Evolutionary conservation across 1,284 basidiomycete genomes (phyloP), one percentile per base, ranked within the genome.

Genomic region (Caloboletus inedulis): DNA sequence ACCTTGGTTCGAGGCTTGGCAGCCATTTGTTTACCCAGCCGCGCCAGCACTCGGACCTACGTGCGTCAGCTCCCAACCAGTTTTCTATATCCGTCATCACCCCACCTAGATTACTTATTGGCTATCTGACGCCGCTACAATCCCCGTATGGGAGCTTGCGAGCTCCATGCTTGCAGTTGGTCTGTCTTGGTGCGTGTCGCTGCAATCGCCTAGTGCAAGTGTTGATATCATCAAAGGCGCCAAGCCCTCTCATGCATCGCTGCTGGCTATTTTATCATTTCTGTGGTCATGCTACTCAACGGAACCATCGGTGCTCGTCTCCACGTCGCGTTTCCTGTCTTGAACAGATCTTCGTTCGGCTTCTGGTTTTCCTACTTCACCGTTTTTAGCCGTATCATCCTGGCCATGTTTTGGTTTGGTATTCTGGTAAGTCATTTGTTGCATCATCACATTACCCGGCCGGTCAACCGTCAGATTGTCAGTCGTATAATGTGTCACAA

Each of bases 361-460:
- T 85, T 84, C 66, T 84, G 79, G 71, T 78, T 85, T 59, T 78
- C 77, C 57, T 79, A 81, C 59, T 84, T 83, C 62, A 79, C 79
- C 16, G 80, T 87, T 51, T 65, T 86, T 57, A 82, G 80, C 49
- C 77, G 85, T 21, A 74, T 81, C 53, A 68, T 83, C 18, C 74
- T 85, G 33, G 77, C 82, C 35, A 77, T 81, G 72, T 79, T 85
- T 69, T 85, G 84, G 84, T 79, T 81, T 36, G 77, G 76, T 21
- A 72, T 77, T 19, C 77, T 78, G 70, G 77, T 77, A 3, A 47
- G 7, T n/a, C 23, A 9, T 25, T 37, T 43, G n/a, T n/a, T n/a
- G n/a, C 23, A 10, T 45, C 16, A 2, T 36, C 9, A 6, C 13
- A 31, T 31, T 39, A n/a, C n/a, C 16, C 19, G 13, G 7, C 36